Base-by-base conservation (phyloP, 495 filamentous ascomycete species). In the Glarea lozoyensis region DNA sequence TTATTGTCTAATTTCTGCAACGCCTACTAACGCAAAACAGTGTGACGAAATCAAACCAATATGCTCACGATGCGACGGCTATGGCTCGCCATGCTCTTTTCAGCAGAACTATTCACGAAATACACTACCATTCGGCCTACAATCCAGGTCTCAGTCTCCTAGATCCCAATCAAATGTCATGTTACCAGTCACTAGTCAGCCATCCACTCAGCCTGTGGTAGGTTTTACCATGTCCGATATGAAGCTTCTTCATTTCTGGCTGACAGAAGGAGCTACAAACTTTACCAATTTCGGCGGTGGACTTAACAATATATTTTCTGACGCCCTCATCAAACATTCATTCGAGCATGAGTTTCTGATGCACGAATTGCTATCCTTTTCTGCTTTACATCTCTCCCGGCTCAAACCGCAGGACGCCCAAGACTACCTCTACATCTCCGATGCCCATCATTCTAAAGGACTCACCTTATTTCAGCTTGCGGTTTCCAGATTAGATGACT, bases 41-140 rank as follows among this genome's bases (percentile, higher is more conserved):
- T 80, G 76, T 59, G 76, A 80, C 52, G 76, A 80, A 48, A 60
- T 71, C 11, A 74, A 79, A 56, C 76, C 76, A 0, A 55, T 66
- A 15, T 80, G 76, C 48, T 66, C 69, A 32, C 78, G 78, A 56
- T 80, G 76, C 57, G 54, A 68, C 19, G 75, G 71, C 44, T 73
- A 80, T 55, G 75, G 70, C 29, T 70, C 75, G 20, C 43, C 58
- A 32, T 80, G 76, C 56, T 76, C 79, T 42, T 80, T 76, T 37
- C 42, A 52, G 62, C 75, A 46, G 55, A 67, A 47, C 61, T 66
- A 40, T 53, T 44, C 25, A 29, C n/a, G 7, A 29, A 29, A 29
- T 7, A n/a, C 7, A 7, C 25, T 29, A 7, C n/a, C 25, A 29
- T 29, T 29, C 16, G 13, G n/a, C 4, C 22, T 20, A 24, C 21